Percentiles rank a stretch among this genome's conserved stretches.
These are phyloP conservation scores for Pulveroboletus sp. DNA, from an alignment of 768 basidiomycete species.

Conservation along the genomic window DNA sequence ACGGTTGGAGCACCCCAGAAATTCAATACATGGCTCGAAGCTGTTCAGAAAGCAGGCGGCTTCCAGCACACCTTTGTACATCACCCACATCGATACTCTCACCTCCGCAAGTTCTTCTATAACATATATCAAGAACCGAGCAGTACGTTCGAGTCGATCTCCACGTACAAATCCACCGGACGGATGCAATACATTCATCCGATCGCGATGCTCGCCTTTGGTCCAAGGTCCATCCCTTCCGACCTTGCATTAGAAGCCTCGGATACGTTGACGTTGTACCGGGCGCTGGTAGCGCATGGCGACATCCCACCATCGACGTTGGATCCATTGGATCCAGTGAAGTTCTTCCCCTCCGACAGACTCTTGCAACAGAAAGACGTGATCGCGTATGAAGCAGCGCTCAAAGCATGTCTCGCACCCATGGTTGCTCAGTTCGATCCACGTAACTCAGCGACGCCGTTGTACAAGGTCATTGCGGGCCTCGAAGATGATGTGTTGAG, in stretches of 20 bases:
- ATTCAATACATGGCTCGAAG: constrained; percentile 62
- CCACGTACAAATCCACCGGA: constrained; percentile 33
- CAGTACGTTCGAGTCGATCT: constrained; percentile 25
- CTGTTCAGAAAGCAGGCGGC: constrained; percentile 55
- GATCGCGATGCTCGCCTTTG: constrained; percentile 53
- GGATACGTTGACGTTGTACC: constrained; percentile 52
- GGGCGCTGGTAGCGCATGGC: constrained; percentile 32
- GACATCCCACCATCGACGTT: constrained; percentile 22
- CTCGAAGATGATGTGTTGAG: constrained; percentile 38
- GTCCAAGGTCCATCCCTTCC: constrained; percentile 45
- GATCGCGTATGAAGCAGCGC: constrained; percentile 48
- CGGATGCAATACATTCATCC: constrained; percentile 60
- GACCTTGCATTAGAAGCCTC: constrained; percentile 61
- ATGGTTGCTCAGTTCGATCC: constrained; percentile 37
- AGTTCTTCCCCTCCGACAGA: constrained; percentile 39
- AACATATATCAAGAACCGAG: constrained; percentile 22
- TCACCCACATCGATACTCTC: constrained; percentile 68
- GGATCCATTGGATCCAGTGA: constrained; percentile 36
- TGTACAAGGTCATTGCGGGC: constrained; percentile 36
- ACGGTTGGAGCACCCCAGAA: constrained; percentile 61
- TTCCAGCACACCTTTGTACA: constrained; percentile 56
- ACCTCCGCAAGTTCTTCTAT: constrained; percentile 66
- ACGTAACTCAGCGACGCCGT: constrained; percentile 27
- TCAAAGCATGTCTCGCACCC: constrained; percentile 42
- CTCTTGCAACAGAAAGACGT: constrained; percentile 58